phyloP scores from a whole-genome alignment of 1,139 yeast genomes.

The Saccharomyces hybrid region DNA sequence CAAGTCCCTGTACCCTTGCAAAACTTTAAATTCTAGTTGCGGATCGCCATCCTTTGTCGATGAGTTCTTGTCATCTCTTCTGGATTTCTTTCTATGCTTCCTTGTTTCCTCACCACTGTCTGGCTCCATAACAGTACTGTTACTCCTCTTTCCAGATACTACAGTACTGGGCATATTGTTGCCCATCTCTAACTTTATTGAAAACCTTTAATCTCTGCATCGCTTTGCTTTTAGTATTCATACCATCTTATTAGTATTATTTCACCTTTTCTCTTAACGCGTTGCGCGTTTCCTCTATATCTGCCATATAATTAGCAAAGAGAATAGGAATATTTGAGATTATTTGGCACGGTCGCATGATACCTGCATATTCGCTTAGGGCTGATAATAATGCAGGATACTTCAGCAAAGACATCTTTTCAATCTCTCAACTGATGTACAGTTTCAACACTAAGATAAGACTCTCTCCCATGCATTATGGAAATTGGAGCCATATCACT shows the following conservation, averaged over 20 bases:
- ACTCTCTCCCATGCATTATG: too few relatives aligned
- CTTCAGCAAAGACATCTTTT: too few relatives aligned
- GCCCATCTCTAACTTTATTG: neutral
- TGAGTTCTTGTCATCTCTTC: constrained; percentile 1
- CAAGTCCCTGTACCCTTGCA: constrained; percentile 32
- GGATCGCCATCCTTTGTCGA: neutral
- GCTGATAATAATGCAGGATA: too few relatives aligned
- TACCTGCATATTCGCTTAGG: neutral
- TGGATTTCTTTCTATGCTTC: constrained; percentile 2
- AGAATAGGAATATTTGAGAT: neutral
- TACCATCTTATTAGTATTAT: neutral
- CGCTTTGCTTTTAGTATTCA: neutral
- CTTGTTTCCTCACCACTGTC: neutral
- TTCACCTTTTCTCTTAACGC: neutral
- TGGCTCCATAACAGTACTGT: neutral
- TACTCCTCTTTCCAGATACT: neutral
- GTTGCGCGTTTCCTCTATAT: neutral
- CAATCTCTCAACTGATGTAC: neutral
- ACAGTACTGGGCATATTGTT: neutral
- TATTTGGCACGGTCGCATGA: too few relatives aligned
- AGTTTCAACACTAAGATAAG: too few relatives aligned
- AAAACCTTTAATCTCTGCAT: neutral
- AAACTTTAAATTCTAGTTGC: constrained; percentile 25
- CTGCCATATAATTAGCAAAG: neutral
- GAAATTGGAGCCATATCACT: neutral